Base-by-base conservation (phyloP, 2,329 filamentous ascomycete genomes). In the Iodosphaeria phyllophila region DNA sequence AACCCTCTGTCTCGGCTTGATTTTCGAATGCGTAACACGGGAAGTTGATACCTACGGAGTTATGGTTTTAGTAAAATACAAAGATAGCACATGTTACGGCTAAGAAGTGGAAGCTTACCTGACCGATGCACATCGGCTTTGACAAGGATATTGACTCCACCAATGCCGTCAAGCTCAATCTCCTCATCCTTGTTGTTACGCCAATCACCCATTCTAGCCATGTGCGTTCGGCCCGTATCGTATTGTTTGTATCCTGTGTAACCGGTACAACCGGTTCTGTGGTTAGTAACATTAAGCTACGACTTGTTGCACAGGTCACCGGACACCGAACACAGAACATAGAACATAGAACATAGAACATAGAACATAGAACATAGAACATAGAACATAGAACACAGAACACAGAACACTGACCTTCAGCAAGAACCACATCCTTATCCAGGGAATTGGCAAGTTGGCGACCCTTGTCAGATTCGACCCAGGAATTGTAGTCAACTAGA, bases 51-150 rank as follows among this genome's bases (percentile, higher is more conserved):
- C 86, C 84, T 86, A 35, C 23, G 7, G 5, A n/a, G n/a, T n/a
- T n/a, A n/a, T n/a, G n/a, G n/a, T n/a, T n/a, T n/a, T n/a, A n/a
- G n/a, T n/a, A n/a, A 18, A 15, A 19, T 19, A 19, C 13, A 12
- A 24, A 12, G 28, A 14, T 8, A 18, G 4, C 13, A 5, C 10
- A 22, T 30, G 20, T 5, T 14, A 16, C 17, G 9, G 9, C 8
- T 8, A 12, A 14, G 24, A 8, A 5, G 5, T 14, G 10, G 17
- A 13, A 23, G 49, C 62, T 30, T 60, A 86, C 82, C 82, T 42
- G 86, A 82, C 55, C 89, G 71, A 52, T 98, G 89, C 8, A 98
- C 86, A 48, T 98, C 86, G 5, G 83, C 89, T 58, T 98, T 98
- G 36, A 98, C 89, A 22, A 98, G 58, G 41, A 98, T 93, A 50